Conservation (phyloP, 2,329 filamentous ascomycete genomes). For the Polychaeton citri region DNA sequence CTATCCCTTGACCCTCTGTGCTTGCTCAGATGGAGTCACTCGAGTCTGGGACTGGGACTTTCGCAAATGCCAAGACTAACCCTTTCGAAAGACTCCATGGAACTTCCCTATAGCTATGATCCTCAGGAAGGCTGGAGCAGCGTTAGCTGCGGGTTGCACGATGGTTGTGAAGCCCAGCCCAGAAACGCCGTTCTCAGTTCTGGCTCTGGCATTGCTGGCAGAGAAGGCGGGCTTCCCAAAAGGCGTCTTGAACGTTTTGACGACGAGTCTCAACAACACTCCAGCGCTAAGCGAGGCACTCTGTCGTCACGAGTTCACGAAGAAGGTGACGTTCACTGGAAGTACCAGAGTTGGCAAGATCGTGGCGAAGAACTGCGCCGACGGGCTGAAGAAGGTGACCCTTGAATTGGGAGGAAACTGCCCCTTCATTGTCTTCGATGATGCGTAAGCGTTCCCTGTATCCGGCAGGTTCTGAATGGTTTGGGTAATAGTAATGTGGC, state of each 20-base stretch:
- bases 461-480: background rate
- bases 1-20: too few relatives aligned
- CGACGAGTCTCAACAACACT: slow-evolving; percentile 44
- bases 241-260: slow-evolving; percentile 48
- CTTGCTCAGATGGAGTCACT: too few relatives aligned
- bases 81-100: slow-evolving; percentile 47
- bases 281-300: slow-evolving; percentile 40
- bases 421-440: slow-evolving; percentile 51
- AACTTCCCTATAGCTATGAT: slow-evolving; percentile 56
- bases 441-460: slow-evolving; percentile 26
- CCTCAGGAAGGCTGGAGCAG: slow-evolving; percentile 52
- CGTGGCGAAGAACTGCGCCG: slow-evolving; percentile 45
- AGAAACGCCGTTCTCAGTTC: slow-evolving; percentile 47
- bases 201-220: slow-evolving; percentile 42
- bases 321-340: slow-evolving; percentile 51
- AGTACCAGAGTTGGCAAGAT: slow-evolving; percentile 49
- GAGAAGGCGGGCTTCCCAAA: slow-evolving; percentile 43
- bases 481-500: background rate
- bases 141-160: slow-evolving; percentile 57
- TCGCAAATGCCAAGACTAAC: too few relatives aligned
- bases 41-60: too few relatives aligned
- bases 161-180: slow-evolving; percentile 62
- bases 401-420: slow-evolving; percentile 54
- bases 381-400: slow-evolving; percentile 51
- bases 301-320: slow-evolving; percentile 45